Conservation (phyloP, 345 rosid genomes). For the Citrus sp. region DNA sequence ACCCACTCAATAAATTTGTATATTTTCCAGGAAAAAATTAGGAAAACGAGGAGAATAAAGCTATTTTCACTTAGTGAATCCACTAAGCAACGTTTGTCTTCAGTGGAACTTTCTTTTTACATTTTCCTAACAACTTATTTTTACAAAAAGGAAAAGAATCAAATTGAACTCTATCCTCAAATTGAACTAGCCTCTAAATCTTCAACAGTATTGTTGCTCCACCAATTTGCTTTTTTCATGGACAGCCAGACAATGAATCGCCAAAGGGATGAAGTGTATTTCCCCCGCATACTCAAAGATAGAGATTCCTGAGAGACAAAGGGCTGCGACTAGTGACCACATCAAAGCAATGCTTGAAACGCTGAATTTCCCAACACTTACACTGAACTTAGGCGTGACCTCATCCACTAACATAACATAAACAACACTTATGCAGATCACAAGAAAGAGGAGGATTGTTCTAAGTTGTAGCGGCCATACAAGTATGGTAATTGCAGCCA, state of each 20-base stretch:
- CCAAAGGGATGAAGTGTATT: not conserved
- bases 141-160: too few relatives aligned
- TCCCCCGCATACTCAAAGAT: not conserved
- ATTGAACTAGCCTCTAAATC: not conserved
- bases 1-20: too few relatives aligned
- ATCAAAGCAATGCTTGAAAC: not conserved
- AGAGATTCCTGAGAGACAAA: not conserved
- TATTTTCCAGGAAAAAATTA: too few relatives aligned
- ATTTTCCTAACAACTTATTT: too few relatives aligned
- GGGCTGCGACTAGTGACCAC: not conserved
- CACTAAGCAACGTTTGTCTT: too few relatives aligned
- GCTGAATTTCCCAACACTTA: not conserved
- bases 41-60: too few relatives aligned
- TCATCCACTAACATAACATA: not conserved
- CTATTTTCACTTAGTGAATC: too few relatives aligned
- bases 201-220: not conserved
- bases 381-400: not conserved
- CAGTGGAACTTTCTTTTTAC: too few relatives aligned
- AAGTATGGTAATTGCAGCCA: not conserved
- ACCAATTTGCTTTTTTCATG: not conserved
- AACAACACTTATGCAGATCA: not conserved
- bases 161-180: too few relatives aligned
- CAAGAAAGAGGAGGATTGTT: not conserved
- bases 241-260: not conserved
- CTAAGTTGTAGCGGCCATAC: not conserved